Evolutionary conservation across 768 basidiomycete species (phyloP), one percentile per base, ranked within the genome.

Genomic region (Neoboletus subvelutipes): DNA sequence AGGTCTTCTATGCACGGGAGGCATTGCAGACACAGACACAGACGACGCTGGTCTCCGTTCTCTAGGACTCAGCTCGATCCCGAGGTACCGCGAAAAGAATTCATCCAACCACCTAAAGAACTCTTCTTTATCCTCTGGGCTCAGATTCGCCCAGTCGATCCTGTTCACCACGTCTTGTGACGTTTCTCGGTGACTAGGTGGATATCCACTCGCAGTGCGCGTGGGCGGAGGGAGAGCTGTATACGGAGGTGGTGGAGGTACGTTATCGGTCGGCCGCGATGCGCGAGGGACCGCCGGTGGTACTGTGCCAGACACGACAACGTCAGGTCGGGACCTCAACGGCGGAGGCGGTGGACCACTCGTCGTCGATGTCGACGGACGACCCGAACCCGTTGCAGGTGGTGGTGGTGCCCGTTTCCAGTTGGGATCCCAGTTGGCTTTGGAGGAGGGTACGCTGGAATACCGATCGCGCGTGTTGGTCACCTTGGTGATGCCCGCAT

Each of bases 71-170:
- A 73, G 22, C 49, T 61, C 58, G 26, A 71, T 67, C 24, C 69
- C 62, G 22, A 77, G 68, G 48, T 74, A 75, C 34, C 78, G 76
- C 17, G 81, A 78, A 64, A 92, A 92, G 72, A 86, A 92, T 64
- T 91, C 90, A 67, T 92, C 90, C 22, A 92, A 75, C 89, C 90
- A 92, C 57, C 72, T 71, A 70, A 92, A 92, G 66, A 92, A 88
- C 26, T 76, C 81, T 31, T 82, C 73, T 66, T 90, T 92, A 64
- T 92, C 88, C 66, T 85, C 78, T 22, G 68, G 64, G 2, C 83
- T 81, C 46, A 92, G 76, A 67, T 88, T 84, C 6, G 77, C 69
- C 90, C 90, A 92, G 66, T 90, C 84, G 31, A 92, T 81, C 40
- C 57, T 64, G 17, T 62, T 40, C 40, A 31, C 52, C 33, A 12